Evolutionary conservation across 371 early-diverging fungal genomes (phyloP).

Genomic region (Umbelopsis sp.): DNA sequence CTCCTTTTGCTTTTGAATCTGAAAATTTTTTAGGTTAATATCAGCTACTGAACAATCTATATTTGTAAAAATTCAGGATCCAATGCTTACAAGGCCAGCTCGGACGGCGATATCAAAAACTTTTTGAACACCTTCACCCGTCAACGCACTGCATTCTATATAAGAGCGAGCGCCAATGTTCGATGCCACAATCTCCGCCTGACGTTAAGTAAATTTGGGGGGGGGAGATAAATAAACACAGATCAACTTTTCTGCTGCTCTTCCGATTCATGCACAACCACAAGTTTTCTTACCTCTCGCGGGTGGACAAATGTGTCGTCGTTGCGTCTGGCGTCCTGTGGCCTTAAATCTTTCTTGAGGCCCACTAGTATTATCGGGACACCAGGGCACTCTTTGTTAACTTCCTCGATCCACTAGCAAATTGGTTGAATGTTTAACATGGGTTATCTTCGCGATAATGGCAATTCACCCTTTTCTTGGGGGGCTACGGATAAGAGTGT

Average conservation of each 20-base stretch:
- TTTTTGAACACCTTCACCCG: constrained; percentile 35
- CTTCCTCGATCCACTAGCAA: constrained; percentile 54
- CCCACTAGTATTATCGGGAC: constrained; percentile 53
- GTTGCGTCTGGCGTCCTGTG: constrained; percentile 7
- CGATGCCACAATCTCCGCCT: constrained; percentile 30
- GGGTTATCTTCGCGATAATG: too few species aligned
- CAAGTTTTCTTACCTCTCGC: constrained; percentile 16
- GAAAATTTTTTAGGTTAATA: neutral
- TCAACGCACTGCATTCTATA: constrained; percentile 36
- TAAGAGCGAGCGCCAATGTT: constrained; percentile 33
- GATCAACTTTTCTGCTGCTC: neutral
- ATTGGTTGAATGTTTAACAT: neutral
- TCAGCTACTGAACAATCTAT: neutral
- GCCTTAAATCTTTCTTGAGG: constrained; percentile 54
- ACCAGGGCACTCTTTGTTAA: constrained; percentile 40
- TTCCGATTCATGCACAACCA: neutral
- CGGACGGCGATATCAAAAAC: constrained; percentile 31
- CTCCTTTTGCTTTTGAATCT: constrained; percentile 12
- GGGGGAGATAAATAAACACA: neutral
- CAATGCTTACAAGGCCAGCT: constrained; percentile 14
- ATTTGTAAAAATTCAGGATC: too few species aligned
- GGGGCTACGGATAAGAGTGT: neutral
- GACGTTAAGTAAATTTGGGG: neutral
- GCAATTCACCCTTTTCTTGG: too few species aligned
- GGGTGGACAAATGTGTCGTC: constrained; percentile 16